Evolutionary conservation across 345 rosid species (phyloP), one percentile per base, ranked within the genome.

Genomic region (Sisymbrium altissimum): DNA sequence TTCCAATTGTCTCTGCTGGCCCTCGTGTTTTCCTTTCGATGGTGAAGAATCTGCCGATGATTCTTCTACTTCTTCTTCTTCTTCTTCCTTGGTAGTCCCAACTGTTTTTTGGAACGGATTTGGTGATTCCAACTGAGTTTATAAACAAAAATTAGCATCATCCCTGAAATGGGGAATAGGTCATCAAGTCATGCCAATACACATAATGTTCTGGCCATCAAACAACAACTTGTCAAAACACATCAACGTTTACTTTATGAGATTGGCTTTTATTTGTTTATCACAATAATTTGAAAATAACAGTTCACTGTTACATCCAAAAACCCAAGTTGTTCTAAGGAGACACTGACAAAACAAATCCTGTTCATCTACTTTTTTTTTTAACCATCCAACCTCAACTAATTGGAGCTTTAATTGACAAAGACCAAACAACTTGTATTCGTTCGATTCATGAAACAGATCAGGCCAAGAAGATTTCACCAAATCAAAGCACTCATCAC

Each of bases 91-190:
- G 10, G 66, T 41, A 13, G 70, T 33, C 33, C 5, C 68, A 12
- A 29, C 64, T 70, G 57, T 6, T 27, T 43, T 36, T 4, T 15
- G 3, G 36, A 62, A 12, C 33, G 72, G 35, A 25, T 79, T 82
- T 14, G 85, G 71, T 14, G 85, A 78, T 56, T 84, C 88, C 78
- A 86, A 4, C 96, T 90, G 78, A 36, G 55, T 36, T 52, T 14
- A 74, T 35, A 9, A 38, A 66, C 45, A 30, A 27, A 32, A 52
- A 35, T 39, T 48, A 39, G 66, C 21, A 70, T 43, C 25, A 62
- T 58, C 39, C 75, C 27, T 40, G 36, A 33, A 36, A 58, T 14
- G 33, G 7, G 4, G 60, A 59, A 52, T 46, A 19, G 27, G 38
- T 44, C 43, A 57, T 48, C 11, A 2, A 29, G 4, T 17, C 23